Conservation (phyloP, 352 stramenopile species). For the Pythium myriotylum region DNA sequence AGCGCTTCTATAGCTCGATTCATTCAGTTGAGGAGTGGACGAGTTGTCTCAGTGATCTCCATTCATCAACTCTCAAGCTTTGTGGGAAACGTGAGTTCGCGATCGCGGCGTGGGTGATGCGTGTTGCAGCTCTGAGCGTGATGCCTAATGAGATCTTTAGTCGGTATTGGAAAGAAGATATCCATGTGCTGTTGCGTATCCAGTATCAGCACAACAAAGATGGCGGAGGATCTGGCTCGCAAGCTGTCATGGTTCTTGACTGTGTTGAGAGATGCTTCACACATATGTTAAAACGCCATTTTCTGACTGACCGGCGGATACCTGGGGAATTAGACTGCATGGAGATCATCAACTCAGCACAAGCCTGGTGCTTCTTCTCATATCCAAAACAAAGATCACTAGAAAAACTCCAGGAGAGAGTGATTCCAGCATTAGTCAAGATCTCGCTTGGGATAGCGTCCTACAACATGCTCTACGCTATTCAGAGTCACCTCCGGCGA, state of each 20-base stretch:
- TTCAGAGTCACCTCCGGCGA: conserved; percentile 68
- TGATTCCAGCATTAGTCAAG: conserved; percentile 50
- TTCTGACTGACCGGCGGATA: conserved; percentile 39
- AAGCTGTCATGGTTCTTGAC: conserved; percentile 28
- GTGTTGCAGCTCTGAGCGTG: conserved; percentile 48
- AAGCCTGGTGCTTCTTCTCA: conserved; percentile 81
- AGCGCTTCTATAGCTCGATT: conserved; percentile 25
- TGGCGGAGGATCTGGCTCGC: conserved; percentile 13
- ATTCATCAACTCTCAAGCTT: conserved; percentile 53
- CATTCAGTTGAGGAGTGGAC: conserved; percentile 60
- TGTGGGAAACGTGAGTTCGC: conserved; percentile 48
- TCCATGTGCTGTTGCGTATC: conserved; percentile 49
- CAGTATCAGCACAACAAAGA: conserved; percentile 79
- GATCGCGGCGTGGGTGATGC: conserved; percentile 49
- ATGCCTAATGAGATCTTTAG: conserved; percentile 64
- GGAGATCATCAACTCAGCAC: conserved; percentile 82
- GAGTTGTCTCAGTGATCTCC: conserved; percentile 57
- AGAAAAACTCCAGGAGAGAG: conserved; percentile 32
- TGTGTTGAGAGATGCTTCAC: conserved; percentile 35
- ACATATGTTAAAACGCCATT: conserved; percentile 52
- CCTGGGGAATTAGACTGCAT: conserved; percentile 66
- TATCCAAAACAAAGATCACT: conserved; percentile 44
- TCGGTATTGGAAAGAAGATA: conserved; percentile 76
- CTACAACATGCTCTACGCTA: conserved; percentile 72
- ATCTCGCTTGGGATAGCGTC: conserved; percentile 59